Base-by-base conservation (phyloP, 2,329 filamentous ascomycete species). In the Venturia oleaginea region DNA sequence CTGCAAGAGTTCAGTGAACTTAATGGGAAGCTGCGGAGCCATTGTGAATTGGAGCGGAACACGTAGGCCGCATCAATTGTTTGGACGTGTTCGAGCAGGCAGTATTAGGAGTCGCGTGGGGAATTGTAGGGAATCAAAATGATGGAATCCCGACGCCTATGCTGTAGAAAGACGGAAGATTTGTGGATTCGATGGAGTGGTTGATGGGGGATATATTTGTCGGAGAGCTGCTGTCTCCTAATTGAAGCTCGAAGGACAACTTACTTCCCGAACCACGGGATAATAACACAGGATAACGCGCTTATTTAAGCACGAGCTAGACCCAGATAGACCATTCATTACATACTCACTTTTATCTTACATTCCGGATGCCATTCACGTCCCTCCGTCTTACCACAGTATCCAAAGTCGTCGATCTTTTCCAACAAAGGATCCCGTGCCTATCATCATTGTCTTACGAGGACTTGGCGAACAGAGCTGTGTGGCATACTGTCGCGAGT, bases 1-100 rank as follows among this genome's bases (percentile, higher is more conserved):
- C 82, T 92, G 90, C 77, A 93, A 84, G 74, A 93, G 85, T 86
- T 96, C 92, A 77, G 89, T 89, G 79, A 96, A 95, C 83, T 91
- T 92, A 81, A 96, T 96, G 74, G 90, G 91, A 75, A 95, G 83
- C 42, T 61, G 62, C 78, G 87, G 84, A 76, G 86, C 84, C 86
- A 81, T 81, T 74, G 72, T 80, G 73, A 60, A 40, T 24, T 40
- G 59, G 40, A 30, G 59, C 34, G 40, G 37, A 42, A 40, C 59
- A 60, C 59, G 59, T 60, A 60, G 59, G 59, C 34, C 27, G 30
- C 59, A 27, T 38, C 59, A 60, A 57, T 57, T 22, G 51, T 57
- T 34, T 57, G 51, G 6, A 57, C 51, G 30, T 57, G 51, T 57
- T 34, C 27, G 51, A 57, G 51, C 51, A 57, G 51, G 51, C 30